Evolutionary conservation across 2,329 filamentous ascomycete genomes (phyloP).

Genomic region (Canariomyces notabilis): DNA sequence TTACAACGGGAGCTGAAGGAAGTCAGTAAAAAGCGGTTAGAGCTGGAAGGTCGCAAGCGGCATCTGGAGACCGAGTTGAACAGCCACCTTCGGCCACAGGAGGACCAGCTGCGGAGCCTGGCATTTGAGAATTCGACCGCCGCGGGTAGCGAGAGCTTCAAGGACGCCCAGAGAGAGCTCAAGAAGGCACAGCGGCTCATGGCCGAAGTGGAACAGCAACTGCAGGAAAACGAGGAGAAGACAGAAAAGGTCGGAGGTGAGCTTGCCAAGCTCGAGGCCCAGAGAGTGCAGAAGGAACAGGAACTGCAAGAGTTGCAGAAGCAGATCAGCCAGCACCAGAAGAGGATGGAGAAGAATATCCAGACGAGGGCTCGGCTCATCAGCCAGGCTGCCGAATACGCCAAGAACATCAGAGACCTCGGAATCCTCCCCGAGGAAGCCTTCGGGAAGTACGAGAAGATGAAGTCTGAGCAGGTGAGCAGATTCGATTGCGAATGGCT

Average conservation of each 20-base stretch:
- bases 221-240: constrained; percentile 68
- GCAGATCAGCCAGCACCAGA: constrained; percentile 65
- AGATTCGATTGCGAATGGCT: not conserved
- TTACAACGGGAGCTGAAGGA: constrained; percentile 74
- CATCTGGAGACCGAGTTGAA: constrained; percentile 80
- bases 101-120: constrained; percentile 78
- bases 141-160: constrained; percentile 60
- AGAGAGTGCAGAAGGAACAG: constrained; percentile 61
- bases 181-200: constrained; percentile 68
- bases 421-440: constrained; percentile 92
- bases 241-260: constrained; percentile 52
- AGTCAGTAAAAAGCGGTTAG: constrained; percentile 65
- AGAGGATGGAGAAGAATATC: constrained; percentile 85
- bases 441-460: constrained; percentile 82
- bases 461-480: constrained; percentile 70
- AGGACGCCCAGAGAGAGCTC: constrained; percentile 75
- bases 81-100: constrained; percentile 80
- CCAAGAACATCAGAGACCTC: constrained; percentile 84
- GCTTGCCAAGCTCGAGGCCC: constrained; percentile 50
- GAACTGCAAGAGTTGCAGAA: constrained; percentile 78
- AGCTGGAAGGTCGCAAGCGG: constrained; percentile 75
- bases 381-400: constrained; percentile 72
- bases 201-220: constrained; percentile 60
- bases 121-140: constrained; percentile 61
- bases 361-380: constrained; percentile 79